Evolutionary conservation across 2,329 filamentous ascomycete species (phyloP).

Genomic region (Emmonsiellopsis sp.): DNA sequence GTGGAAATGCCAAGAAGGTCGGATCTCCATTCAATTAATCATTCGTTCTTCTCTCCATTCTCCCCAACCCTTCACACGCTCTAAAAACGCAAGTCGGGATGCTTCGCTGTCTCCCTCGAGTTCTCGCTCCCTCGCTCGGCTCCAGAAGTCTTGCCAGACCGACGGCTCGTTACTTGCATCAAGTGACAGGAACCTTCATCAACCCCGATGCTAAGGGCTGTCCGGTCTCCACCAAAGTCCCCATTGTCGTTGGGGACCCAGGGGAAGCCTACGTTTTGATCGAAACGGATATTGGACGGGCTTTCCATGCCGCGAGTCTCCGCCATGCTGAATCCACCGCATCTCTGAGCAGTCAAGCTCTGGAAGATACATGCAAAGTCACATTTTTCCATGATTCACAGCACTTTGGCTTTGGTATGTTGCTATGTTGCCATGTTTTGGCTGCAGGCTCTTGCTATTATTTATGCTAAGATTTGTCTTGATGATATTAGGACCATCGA

Average conservation of each 20-base stretch:
- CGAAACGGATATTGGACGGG: constrained; percentile 12
- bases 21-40: no score
- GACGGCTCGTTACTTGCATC: constrained; percentile 14
- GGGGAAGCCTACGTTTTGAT: constrained; percentile 18
- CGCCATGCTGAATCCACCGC: neutral
- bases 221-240: constrained; percentile 12
- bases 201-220: constrained; percentile 13
- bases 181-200: constrained; percentile 14
- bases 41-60: no score
- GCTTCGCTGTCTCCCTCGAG: neutral
- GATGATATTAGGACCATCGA: constrained; percentile 9
- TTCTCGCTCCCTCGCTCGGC: neutral
- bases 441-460: no score
- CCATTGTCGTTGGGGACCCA: constrained; percentile 15
- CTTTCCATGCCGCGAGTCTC: constrained; percentile 11
- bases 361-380: neutral
- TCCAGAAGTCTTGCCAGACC: neutral
- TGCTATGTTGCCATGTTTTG: neutral
- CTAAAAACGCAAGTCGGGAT: neutral
- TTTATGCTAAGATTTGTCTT: neutral
- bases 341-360: neutral
- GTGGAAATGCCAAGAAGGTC: no score
- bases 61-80: no score
- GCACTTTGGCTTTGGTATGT: neutral
- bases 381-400: constrained; percentile 2